Percentiles rank a stretch among this genome's conserved stretches.
phyloP scores from a whole-genome alignment of 805 yeast genomes.

The Ogataea methanolica region DNA sequence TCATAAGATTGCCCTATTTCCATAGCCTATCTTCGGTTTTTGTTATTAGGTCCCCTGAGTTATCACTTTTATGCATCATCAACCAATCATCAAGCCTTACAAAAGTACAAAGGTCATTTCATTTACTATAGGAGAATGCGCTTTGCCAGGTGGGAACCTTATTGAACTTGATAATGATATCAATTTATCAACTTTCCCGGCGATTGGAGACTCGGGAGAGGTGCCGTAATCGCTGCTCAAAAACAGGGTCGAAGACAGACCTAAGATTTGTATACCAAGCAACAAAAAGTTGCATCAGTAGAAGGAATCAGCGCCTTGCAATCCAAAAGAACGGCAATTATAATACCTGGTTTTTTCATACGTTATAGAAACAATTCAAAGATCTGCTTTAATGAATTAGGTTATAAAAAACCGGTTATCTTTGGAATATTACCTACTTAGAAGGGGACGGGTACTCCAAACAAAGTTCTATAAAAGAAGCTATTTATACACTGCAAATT shows the following conservation, averaged over 20 bases:
- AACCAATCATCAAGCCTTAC: constrained; percentile 32
- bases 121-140: constrained; percentile 45
- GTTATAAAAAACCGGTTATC: constrained; percentile 28
- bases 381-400: constrained; percentile 32
- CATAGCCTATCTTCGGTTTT: constrained; percentile 17
- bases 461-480: constrained; percentile 22
- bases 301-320: constrained; percentile 55
- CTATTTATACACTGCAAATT: not conserved
- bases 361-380: constrained; percentile 54
- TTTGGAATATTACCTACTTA: constrained; percentile 30
- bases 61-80: constrained; percentile 52
- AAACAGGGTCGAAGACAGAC: constrained; percentile 52
- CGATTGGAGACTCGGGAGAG: constrained; percentile 63
- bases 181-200: constrained; percentile 63
- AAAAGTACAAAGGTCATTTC: constrained; percentile 38
- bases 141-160: constrained; percentile 54
- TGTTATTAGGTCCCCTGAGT: constrained; percentile 73
- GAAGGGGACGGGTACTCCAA: constrained; percentile 38
- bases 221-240: constrained; percentile 64
- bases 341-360: constrained; percentile 71
- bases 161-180: constrained; percentile 69
- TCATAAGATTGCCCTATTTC: too few species aligned
- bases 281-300: constrained; percentile 73
- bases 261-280: constrained; percentile 59
- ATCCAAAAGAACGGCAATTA: constrained; percentile 68